Evolutionary conservation across 352 stramenopile genomes (phyloP), one percentile per base, ranked within the genome.

Genomic region (Blastocystis sp.): DNA sequence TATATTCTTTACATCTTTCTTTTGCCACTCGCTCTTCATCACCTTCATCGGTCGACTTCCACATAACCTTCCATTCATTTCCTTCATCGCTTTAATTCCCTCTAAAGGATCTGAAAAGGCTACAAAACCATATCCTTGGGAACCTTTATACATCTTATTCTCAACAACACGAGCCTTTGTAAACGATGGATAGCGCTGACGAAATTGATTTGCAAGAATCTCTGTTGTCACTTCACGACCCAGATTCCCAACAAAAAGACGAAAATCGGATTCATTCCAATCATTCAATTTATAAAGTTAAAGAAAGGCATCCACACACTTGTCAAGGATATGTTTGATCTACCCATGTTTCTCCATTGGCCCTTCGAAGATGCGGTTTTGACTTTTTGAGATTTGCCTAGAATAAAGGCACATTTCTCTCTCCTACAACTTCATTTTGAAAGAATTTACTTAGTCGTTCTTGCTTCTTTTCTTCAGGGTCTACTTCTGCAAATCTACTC

Each of bases 11-110:
- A 43, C 54, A n/a, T 87, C 51, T 42, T 78, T 87, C 77, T 87
- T 87, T 61, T 77, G 19, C 77, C 77, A 87, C 1, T 87, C 59
- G 42, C 77, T 78, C 16, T 69, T 71, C 52, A 75, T 16, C 12
- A 87, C 74, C 52, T 78, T 87, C 77, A 87, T 87, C 2, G 77
- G 77, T 24, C 65, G 59, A 77, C n/a, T 78, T 27, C 77, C 77
- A 35, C 77, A 87, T 51, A 87, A 54, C 58, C 74, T 87, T 43
- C 77, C 77, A 19, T 87, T 87, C 65, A 78, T 74, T 24, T 87
- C 77, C 65, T 87, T 87, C 56, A 87, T 73, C 0, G 77, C 77
- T 54, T 78, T 74, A 19, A 87, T 69, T 35, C 59, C 77, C 49
- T 87, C 77, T 35, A 87, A 29, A 6, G 77, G 51, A 63, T 87